Evolutionary conservation across 805 yeast species (phyloP).

Genomic region (Starmerella scarabaei): DNA sequence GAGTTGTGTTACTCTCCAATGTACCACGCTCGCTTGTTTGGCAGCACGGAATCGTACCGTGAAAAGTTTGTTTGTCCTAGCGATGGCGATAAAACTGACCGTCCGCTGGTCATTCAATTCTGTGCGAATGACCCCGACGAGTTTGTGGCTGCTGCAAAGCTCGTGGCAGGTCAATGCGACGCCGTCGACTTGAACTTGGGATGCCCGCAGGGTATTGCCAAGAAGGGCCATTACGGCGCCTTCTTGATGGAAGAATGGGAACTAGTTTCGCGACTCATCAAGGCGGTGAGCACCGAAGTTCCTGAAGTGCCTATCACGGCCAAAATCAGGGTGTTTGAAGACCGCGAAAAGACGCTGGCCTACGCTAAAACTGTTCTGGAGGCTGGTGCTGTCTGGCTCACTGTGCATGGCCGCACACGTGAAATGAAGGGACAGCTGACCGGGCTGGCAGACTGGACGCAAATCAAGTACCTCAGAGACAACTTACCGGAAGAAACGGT

Average conservation of each 20-base stretch:
- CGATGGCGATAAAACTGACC: constrained; percentile 64
- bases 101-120: constrained; percentile 88
- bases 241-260: constrained; percentile 97
- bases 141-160: constrained; percentile 64
- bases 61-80: constrained; percentile 46
- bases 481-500: constrained; percentile 73
- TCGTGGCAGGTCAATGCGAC: constrained; percentile 74
- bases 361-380: constrained; percentile 79
- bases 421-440: constrained; percentile 97
- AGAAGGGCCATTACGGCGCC: constrained; percentile 88
- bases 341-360: constrained; percentile 63
- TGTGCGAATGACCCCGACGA: constrained; percentile 93
- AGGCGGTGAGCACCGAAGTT: constrained; percentile 57
- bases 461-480: constrained; percentile 60
- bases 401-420: constrained; percentile 90
- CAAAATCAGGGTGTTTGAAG: constrained; percentile 80
- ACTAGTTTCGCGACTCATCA: constrained; percentile 56
- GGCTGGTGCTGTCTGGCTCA: constrained; percentile 92
- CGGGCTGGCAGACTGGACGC: constrained; percentile 89
- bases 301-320: constrained; percentile 80
- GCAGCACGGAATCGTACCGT: constrained; percentile 70
- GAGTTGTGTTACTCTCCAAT: constrained; percentile 91
- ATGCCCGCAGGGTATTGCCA: constrained; percentile 97
- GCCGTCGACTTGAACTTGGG: constrained; percentile 94
- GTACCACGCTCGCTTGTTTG: constrained; percentile 87